Evolutionary conservation across 495 filamentous ascomycete species (phyloP), one percentile per base, ranked within the genome.

Genomic region (Antarctomyces pellizariae): DNA sequence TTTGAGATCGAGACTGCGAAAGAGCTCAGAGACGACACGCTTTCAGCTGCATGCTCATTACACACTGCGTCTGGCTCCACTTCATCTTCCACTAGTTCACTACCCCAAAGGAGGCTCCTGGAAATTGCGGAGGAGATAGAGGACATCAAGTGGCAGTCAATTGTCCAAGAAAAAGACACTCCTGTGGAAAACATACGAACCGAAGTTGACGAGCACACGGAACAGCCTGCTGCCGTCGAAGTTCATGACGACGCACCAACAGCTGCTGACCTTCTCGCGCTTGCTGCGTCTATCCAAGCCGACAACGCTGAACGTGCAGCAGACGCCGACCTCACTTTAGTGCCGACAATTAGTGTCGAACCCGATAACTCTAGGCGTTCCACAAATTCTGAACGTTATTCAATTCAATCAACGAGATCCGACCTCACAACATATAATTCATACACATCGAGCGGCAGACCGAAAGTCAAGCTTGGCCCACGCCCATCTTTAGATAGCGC

Each of bases 111-210:
- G 31, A 65, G 71, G 35, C 51, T 95, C 43, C 70, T 79, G 56
- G 86, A 86, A 47, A 95, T 92, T 42, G 70, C 74, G 25, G 86
- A 93, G 45, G 86, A 97, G 24, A 54, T 56, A 26, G 67, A 71
- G 34, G 66, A 75, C 24, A 54, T 58, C 14, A 62, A 60, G 36
- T 46, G 51, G 37, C 53, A 58, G 32, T 43, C 45, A 7, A 42
- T 35, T n/a, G 36, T 45, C 9, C 39, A 25, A 9, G 39, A 45
- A 29, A 36, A 41, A 24, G 31, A 34, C 13, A 37, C n/a, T n/a
- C n/a, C n/a, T n/a, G n/a, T n/a, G n/a, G n/a, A n/a, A n/a, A n/a
- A n/a, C n/a, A n/a, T n/a, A n/a, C n/a, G n/a, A n/a, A n/a, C n/a
- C n/a, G n/a, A n/a, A n/a, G n/a, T n/a, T n/a, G n/a, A n/a, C n/a